Conservation (phyloP, 2,329 filamentous ascomycete species). For the Aspergillus nomiae region DNA sequence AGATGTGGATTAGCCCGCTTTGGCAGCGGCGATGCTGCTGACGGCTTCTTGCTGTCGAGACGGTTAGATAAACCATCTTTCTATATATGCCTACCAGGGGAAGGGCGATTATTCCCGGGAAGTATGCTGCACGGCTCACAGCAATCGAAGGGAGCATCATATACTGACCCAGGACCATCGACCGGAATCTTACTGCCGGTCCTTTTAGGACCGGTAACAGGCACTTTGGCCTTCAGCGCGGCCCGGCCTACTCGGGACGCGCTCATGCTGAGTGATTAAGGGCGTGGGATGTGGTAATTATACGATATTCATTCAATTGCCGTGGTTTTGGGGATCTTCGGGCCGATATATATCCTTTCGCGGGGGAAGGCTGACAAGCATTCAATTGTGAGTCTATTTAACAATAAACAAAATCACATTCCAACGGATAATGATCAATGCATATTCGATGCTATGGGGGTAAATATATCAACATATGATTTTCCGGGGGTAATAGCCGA, state of each 20-base stretch:
- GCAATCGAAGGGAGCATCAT: not conserved
- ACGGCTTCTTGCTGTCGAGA: slow-evolving; percentile 13
- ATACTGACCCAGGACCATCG: slow-evolving; percentile 23
- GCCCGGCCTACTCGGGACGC: slow-evolving; percentile 25
- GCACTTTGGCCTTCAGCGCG: slow-evolving; percentile 25
- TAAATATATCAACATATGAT: not conserved
- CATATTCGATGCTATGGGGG: not conserved
- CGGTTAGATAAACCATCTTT: slow-evolving; percentile 9
- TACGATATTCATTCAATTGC: not conserved
- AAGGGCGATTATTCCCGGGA: not conserved
- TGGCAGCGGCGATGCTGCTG: slow-evolving; percentile 19
- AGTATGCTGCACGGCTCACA: not conserved
- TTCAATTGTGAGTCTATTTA: not conserved
- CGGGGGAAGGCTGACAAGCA: not conserved
- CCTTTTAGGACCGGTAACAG: slow-evolving; percentile 15
- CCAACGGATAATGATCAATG: not conserved
- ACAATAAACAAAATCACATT: not conserved
- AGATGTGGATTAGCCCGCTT: slow-evolving; percentile 29
- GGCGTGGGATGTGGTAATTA: not conserved
- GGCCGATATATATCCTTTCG: slow-evolving; percentile 1
- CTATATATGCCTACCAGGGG: not conserved
- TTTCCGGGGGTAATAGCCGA: not conserved
- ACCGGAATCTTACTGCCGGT: slow-evolving; percentile 17
- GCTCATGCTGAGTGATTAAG: slow-evolving; percentile 26
- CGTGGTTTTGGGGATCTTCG: not conserved